Base-by-base conservation (phyloP, 164 flowering plant genomes). In the Paratinospora sagittata region DNA sequence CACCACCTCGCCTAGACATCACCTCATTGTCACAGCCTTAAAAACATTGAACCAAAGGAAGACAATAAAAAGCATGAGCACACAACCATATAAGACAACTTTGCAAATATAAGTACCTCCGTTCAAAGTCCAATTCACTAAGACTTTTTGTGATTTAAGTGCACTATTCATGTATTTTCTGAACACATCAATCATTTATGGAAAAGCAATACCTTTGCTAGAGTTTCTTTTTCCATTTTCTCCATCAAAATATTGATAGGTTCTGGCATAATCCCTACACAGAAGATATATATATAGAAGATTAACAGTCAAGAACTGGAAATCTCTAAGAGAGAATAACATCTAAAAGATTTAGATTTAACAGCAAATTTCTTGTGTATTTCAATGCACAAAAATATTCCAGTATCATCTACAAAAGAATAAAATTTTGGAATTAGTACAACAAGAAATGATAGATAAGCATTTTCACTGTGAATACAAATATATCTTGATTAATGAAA, bases 211-310 rank as follows among this genome's bases (percentile, higher is more conserved):
- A 92, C 98, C 96, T 89, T 95, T 72, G 76, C 24, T 21, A 90
- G 86, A 39, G 88, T 86, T 73, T 88, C 90, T 36, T 86, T 86
- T 70, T 95, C 98, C 58, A 82, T 79, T 71, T 73, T 87, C 79
- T 88, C 86, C 86, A 95, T 74, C 60, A 95, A 80, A 74, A 68
- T 73, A 70, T 72, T 78, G 68, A 95, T 73, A 21, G 97, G 87
- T 75, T 92, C 90, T 45, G 64, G 63, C n/a, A 84, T 83, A 21
- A 95, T 86, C 76, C 90, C 98, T 95, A 84, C 55, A 64, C 12
- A 16, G 23, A 10, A 19, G 12, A 63, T 47, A 67, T 33, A 43
- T 63, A 27, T 33, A 12, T 17, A 17, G 1, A 10, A 45, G 36
- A 47, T 47, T 19, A 45, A 47, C 13, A 9, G 26, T 63, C 41